phyloP scores from a whole-genome alignment of 805 yeast genomes.

The Starmera quercuum region DNA sequence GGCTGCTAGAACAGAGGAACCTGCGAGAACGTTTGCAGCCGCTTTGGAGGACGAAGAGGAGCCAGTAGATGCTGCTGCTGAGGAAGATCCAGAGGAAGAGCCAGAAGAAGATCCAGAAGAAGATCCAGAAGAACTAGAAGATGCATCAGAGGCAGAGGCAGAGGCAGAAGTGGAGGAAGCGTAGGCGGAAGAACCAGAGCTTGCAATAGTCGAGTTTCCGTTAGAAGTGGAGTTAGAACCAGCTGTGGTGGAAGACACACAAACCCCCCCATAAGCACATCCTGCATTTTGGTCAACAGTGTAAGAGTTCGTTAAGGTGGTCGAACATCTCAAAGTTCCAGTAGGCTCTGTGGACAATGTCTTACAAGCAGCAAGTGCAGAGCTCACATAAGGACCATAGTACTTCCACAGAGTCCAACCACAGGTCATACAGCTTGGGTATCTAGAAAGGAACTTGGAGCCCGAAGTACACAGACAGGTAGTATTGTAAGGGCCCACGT shows the following conservation, averaged over 20 bases:
- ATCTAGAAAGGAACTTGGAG: constrained; percentile 19
- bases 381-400: constrained; percentile 24
- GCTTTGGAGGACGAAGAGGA: constrained; percentile 6
- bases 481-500: constrained; percentile 22
- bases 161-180: constrained; percentile 7
- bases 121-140: constrained; percentile 7
- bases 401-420: constrained; percentile 34
- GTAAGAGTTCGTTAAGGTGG: constrained; percentile 15
- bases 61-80: constrained; percentile 8
- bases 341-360: constrained; percentile 27
- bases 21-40: constrained; percentile 6
- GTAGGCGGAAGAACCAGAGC: constrained; percentile 7
- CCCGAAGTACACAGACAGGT: constrained; percentile 24
- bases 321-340: constrained; percentile 24
- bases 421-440: constrained; percentile 29
- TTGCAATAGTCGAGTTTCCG: constrained; percentile 3
- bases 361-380: constrained; percentile 25
- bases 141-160: constrained; percentile 3
- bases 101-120: constrained; percentile 8
- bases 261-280: constrained; percentile 12
- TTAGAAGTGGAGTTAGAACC: constrained; percentile 1
- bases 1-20: constrained; percentile 10
- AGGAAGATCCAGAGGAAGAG: constrained; percentile 5
- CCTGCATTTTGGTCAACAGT: constrained; percentile 8
- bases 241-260: constrained; percentile 5